A percentile compares a stretch with the other conserved stretches of the same genome.
These are phyloP conservation scores for Zhuliangozyma parablackwelliae DNA, from an alignment of 1,139 yeast species.

Conservation along the genomic window DNA sequence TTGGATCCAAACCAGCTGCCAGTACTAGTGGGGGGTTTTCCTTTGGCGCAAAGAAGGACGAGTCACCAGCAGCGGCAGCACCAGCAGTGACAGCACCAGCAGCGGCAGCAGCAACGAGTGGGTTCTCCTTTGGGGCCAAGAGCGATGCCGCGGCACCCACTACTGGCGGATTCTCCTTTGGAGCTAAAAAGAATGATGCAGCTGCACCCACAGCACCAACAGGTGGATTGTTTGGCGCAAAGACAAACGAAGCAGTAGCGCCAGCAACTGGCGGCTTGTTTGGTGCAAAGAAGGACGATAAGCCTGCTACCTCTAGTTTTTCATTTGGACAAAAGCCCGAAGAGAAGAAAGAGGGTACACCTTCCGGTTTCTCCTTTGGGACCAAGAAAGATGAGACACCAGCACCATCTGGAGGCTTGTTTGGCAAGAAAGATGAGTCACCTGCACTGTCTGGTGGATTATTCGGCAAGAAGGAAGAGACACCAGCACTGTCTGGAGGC, in stretches of 20 bases:
- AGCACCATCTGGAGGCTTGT: conserved; percentile 11
- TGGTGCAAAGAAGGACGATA: conserved; percentile 20
- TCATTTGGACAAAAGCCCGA: conserved; percentile 18
- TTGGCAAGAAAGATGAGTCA: conserved; percentile 19
- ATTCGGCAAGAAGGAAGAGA: conserved; percentile 20
- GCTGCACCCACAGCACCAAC: conserved; percentile 8
- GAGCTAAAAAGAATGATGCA: conserved; percentile 17
- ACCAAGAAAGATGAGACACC: conserved; percentile 14
- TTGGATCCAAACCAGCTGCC: conserved; percentile 21
- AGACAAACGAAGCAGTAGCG: conserved; percentile 19
- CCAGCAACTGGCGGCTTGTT: conserved; percentile 12
- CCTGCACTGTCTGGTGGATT: conserved; percentile 10
- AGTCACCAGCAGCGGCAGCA: conserved; percentile 11
- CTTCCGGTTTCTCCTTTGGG: conserved; percentile 16
- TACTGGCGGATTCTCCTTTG: conserved; percentile 11
- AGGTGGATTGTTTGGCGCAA: conserved; percentile 17
- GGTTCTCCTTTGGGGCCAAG: conserved; percentile 20
- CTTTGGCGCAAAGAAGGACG: conserved; percentile 17
- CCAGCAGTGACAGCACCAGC: conserved; percentile 12
- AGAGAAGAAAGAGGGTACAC: conserved; percentile 18
- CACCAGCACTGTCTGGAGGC: conserved; percentile 9
- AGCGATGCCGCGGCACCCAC: conserved; percentile 11
- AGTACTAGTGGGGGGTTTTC: conserved; percentile 12
- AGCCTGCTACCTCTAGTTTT: conserved; percentile 9
- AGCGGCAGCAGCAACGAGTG: conserved; percentile 3